A percentile compares a stretch with the other conserved stretches of the same genome.
These are phyloP conservation scores for Penicillium nordicum DNA, from an alignment of 2,329 filamentous ascomycete genomes.

Conservation along the genomic window DNA sequence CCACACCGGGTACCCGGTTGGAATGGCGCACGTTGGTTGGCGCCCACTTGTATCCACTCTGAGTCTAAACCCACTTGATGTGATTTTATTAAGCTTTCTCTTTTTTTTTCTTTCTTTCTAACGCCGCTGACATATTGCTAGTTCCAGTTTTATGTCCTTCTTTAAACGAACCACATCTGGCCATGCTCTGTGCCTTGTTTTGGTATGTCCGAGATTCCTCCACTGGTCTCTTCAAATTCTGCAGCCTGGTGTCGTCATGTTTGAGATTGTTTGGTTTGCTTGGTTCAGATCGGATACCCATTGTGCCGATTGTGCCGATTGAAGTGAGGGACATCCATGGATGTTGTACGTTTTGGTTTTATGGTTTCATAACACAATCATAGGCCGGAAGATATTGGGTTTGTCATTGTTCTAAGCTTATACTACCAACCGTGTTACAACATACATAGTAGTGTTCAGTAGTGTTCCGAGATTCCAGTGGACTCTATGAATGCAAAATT, in stretches of 20 bases:
- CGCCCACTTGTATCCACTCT: background rate
- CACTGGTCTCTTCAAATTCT: background rate
- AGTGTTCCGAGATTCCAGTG: too few relatives aligned
- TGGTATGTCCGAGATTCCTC: background rate
- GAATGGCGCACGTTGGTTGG: background rate
- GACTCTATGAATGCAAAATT: background rate
- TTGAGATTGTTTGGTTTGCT: background rate
- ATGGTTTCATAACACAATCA: background rate
- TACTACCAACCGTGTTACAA: background rate
- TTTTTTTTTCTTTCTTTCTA: background rate
- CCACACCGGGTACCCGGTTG: constrained; percentile 2
- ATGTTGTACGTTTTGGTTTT: background rate
- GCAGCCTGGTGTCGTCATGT: background rate
- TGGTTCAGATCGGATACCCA: background rate
- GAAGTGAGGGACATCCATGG: background rate
- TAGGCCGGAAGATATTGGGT: background rate
- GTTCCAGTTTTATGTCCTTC: background rate
- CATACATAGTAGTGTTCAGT: background rate
- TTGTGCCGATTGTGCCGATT: background rate
- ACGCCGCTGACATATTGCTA: background rate
- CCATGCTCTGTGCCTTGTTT: constrained; percentile 1
- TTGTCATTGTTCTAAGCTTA: background rate
- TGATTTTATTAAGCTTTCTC: background rate
- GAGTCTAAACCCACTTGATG: background rate
- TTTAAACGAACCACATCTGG: background rate